Evolutionary conservation across 495 filamentous ascomycete genomes (phyloP).

Genomic region (Lepidopterella palustris): DNA sequence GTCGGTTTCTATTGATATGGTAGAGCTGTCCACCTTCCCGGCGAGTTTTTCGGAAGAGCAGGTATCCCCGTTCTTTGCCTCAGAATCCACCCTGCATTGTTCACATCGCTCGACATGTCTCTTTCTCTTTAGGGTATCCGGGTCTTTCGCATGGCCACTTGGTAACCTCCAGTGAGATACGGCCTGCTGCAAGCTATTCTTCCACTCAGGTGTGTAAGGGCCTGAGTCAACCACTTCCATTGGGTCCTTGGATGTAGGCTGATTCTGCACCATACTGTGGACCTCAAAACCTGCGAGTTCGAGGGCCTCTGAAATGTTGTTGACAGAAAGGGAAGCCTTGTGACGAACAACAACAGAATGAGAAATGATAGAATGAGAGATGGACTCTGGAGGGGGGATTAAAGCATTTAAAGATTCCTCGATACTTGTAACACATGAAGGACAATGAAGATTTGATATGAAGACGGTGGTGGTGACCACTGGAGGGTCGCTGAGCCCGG

Average conservation of each 20-base stretch:
- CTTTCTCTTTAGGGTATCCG: slow-evolving; percentile 18
- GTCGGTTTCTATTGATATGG: slow-evolving; percentile 1
- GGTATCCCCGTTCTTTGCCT: slow-evolving; percentile 1
- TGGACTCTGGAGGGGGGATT: slow-evolving; percentile 40
- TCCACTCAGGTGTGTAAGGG: slow-evolving; percentile 16
- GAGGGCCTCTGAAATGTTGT: slow-evolving; percentile 25
- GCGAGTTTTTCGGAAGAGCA: background rate
- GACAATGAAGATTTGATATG: slow-evolving; percentile 54
- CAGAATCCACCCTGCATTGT: slow-evolving; percentile 21
- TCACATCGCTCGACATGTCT: slow-evolving; percentile 26
- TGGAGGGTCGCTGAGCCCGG: background rate
- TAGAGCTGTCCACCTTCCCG: background rate
- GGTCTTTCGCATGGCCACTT: background rate
- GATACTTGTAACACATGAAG: slow-evolving; percentile 53
- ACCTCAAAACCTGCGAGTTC: slow-evolving; percentile 29
- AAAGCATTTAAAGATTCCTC: slow-evolving; percentile 42
- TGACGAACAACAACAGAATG: slow-evolving; percentile 45
- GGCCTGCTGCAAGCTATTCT: slow-evolving; percentile 25
- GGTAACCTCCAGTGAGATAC: slow-evolving; percentile 17
- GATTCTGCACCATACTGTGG: slow-evolving; percentile 30
- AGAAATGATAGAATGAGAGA: slow-evolving; percentile 53
- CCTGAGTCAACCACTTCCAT: slow-evolving; percentile 10
- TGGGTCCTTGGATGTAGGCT: background rate
- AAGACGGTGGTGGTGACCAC: slow-evolving; percentile 29
- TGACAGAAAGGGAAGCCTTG: slow-evolving; percentile 13